Conservation (phyloP, 495 filamentous ascomycete genomes). For the Podospora fimiseda region DNA sequence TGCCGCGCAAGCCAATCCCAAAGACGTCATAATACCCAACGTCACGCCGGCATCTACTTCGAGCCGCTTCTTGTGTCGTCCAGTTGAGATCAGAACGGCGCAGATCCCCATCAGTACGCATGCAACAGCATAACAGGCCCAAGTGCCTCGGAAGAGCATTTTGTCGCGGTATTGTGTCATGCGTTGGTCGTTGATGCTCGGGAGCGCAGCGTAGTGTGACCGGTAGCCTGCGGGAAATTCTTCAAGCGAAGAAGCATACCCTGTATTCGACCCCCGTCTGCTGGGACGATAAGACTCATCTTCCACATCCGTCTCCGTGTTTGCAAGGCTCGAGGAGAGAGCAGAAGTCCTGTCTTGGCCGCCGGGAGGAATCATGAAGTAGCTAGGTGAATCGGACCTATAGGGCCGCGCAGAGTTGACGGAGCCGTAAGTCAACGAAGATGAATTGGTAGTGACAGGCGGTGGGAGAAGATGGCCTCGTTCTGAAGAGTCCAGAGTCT, state of each 20-base stretch:
- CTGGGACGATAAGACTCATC: conserved; percentile 20
- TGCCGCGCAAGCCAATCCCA: conserved; percentile 49
- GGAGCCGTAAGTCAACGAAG: conserved; percentile 7
- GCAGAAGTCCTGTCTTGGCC: not conserved
- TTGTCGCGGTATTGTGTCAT: conserved; percentile 37
- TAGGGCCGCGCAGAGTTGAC: not conserved
- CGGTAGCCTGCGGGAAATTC: conserved; percentile 36
- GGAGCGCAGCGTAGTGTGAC: conserved; percentile 39
- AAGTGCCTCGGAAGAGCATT: conserved; percentile 38
- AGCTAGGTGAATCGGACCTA: conserved; percentile 4
- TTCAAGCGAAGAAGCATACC: conserved; percentile 26
- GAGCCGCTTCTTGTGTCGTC: conserved; percentile 43
- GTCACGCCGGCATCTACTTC: conserved; percentile 58
- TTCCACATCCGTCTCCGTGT: conserved; percentile 25
- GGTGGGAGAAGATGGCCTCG: conserved; percentile 29
- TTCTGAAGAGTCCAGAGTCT: conserved; percentile 14
- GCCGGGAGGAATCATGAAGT: conserved; percentile 16
- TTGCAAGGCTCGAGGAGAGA: not conserved
- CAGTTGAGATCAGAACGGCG: conserved; percentile 46
- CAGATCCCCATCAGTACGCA: conserved; percentile 51
- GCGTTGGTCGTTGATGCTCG: conserved; percentile 35
- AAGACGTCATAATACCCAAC: conserved; percentile 48
- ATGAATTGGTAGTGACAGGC: not conserved
- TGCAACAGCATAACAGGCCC: conserved; percentile 40
- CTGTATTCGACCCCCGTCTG: conserved; percentile 18